Percentiles rank a stretch among this genome's conserved stretches.
These are phyloP conservation scores for Abrus precatorius DNA, from an alignment of 306 rosid genomes.

Conservation along the genomic window DNA sequence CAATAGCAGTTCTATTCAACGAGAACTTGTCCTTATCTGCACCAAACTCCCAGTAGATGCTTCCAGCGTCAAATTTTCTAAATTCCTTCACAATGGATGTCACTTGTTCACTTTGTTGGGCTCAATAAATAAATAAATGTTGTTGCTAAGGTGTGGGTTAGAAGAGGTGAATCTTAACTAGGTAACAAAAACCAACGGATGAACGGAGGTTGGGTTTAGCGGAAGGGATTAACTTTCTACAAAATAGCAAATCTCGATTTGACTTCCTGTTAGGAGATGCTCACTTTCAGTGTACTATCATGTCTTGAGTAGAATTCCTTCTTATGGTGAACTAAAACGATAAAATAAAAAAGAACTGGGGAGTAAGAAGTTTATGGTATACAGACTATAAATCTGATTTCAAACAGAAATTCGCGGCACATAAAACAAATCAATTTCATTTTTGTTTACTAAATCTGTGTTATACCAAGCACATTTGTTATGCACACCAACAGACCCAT, in stretches of 20 bases:
- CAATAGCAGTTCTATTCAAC: neutral
- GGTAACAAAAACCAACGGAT: neutral
- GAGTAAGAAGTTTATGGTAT: neutral
- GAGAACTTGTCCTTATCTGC: conserved; percentile 26
- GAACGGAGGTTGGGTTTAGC: no score
- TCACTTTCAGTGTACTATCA: neutral
- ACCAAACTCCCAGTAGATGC: conserved; percentile 16
- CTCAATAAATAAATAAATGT: neutral
- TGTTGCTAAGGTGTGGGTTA: conserved; percentile 19
- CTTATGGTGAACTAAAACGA: neutral
- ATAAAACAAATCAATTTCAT: neutral
- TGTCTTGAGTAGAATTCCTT: neutral
- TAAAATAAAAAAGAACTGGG: neutral
- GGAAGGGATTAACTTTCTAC: no score
- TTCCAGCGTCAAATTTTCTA: conserved; percentile 1
- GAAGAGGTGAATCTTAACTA: conserved; percentile 8
- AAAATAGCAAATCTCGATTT: no score
- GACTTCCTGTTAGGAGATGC: no score
- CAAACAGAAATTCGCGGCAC: conserved; percentile 5
- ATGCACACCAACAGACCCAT: neutral
- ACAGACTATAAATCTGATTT: conserved; percentile 3
- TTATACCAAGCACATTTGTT: conserved; percentile 7
- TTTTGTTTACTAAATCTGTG: conserved; percentile 16
- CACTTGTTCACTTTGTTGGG: conserved; percentile 16
- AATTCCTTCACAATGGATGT: conserved; percentile 33